These are phyloP conservation scores for Vitis riparia DNA, from an alignment of 164 flowering plant species.

Conservation along the genomic window DNA sequence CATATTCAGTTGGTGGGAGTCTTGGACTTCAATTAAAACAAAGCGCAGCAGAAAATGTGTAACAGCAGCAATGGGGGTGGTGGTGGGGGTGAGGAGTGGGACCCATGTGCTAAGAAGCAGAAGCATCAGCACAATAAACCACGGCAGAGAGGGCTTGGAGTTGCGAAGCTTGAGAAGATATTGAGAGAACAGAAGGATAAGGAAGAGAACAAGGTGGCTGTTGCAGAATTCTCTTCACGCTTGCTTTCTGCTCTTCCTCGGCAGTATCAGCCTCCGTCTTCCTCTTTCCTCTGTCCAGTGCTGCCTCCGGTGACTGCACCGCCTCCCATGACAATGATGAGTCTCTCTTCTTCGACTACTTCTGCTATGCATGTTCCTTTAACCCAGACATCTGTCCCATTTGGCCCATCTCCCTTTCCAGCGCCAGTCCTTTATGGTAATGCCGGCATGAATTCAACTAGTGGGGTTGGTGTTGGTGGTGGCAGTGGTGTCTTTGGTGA, in stretches of 20 bases:
- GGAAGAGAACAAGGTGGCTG: neutral
- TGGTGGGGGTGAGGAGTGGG: neutral
- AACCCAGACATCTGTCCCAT: no score
- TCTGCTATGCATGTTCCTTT: no score
- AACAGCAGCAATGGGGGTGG: constrained; percentile 5
- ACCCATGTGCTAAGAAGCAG: constrained; percentile 1
- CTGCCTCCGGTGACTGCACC: no score
- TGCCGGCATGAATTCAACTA: neutral
- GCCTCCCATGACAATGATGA: no score
- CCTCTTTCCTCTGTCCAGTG: neutral
- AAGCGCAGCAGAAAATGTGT: constrained; percentile 9
- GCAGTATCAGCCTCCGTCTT: neutral
- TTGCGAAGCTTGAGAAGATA: constrained; percentile 42
- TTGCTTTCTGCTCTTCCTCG: neutral
- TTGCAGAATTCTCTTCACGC: neutral
- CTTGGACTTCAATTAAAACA: neutral
- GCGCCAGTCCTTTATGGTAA: neutral
- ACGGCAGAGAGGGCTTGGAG: constrained; percentile 38
- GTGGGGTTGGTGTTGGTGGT: no score
- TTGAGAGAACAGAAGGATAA: constrained; percentile 24
- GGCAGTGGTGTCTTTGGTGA: neutral
- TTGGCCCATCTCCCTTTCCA: neutral
- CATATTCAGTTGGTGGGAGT: neutral
- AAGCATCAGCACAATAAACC: constrained; percentile 4
- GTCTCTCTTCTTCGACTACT: no score